Evolutionary conservation across 1,139 yeast species (phyloP), one percentile per base, ranked within the genome.

Genomic region (Taiozyma sp.): DNA sequence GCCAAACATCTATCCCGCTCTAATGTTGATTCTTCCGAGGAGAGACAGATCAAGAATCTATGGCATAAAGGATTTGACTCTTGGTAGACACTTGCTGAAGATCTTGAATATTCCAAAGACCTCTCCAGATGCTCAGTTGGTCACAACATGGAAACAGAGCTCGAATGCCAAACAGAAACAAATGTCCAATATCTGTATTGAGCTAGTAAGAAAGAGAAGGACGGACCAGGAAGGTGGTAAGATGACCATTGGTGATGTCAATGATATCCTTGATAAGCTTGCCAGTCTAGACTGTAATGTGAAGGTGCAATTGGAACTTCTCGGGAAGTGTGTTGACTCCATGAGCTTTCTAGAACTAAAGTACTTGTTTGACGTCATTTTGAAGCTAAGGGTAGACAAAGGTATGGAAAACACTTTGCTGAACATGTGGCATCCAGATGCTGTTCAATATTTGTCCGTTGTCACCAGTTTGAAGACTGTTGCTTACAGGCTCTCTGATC

Each of bases 401-500:
- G 76, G 81, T 14, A 76, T 84, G 51, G 96, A 88, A 59, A 73
- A 77, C 48, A 70, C 75, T n/a, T 74, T 90, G 53, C 70, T 90
- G 45, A 63, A 68, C n/a, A 63, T 71, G 36, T 90, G 95, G 91
- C 96, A 91, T 63, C 92, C 92, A 0, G 92, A 89, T 65, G 95
- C 96, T 0, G 72, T 76, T 14, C 75, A 76, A 1, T 75, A 88
- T 29, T 81, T 76, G 56, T 81, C 82, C 52, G 81, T 87, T 9
- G 87, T 92, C n/a, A 81, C 83, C 51, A 81, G 82, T 58, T 67
- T 92, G 47, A 73, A 80, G 52, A 71, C 77, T 12, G 84, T 89
- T 0, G 81, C 91, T 55, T 72, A 81, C 68, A 80, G 74, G 52
- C 71, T 90, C 16, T 66, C 70, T 47, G 84, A 87, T 56, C 81